Evolutionary conservation across 2,329 filamentous ascomycete genomes (phyloP).

Genomic region (Teratosphaeria gauchensis): DNA sequence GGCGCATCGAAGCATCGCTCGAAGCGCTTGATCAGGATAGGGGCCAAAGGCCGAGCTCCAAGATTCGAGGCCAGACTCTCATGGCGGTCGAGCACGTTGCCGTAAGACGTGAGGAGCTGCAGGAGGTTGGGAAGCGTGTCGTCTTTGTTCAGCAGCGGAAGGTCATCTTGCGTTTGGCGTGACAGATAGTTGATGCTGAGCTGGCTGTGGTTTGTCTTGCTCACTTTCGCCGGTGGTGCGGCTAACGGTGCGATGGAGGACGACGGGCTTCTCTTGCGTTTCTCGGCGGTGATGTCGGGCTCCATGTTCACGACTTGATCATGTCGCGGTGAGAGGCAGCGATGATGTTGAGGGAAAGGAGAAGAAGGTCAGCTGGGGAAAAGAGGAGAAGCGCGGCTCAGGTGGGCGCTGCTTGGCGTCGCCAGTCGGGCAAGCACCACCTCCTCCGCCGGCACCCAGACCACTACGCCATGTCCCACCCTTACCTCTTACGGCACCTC

Average conservation of each 20-base stretch:
- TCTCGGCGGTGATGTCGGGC: slow-evolving; percentile 25
- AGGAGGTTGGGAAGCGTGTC: slow-evolving; percentile 68
- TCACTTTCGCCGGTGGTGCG: slow-evolving; percentile 35
- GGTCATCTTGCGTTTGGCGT: slow-evolving; percentile 50
- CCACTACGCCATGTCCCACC: not conserved
- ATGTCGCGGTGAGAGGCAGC: not conserved
- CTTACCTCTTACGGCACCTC: not conserved
- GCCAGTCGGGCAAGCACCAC: not conserved
- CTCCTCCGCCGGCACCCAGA: not conserved
- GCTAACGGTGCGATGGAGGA: slow-evolving; percentile 21
- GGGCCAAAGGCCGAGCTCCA: slow-evolving; percentile 71
- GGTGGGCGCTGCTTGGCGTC: slow-evolving; percentile 1
- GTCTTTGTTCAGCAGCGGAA: slow-evolving; percentile 52
- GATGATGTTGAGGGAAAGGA: not conserved
- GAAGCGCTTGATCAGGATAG: slow-evolving; percentile 75
- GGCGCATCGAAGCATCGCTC: slow-evolving; percentile 78
- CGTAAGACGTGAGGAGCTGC: slow-evolving; percentile 66
- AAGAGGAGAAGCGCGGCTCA: slow-evolving; percentile 5
- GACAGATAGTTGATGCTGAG: slow-evolving; percentile 61
- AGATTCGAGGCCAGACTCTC: slow-evolving; percentile 81
- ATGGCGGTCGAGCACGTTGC: slow-evolving; percentile 73
- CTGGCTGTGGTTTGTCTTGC: slow-evolving; percentile 47
- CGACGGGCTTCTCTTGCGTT: slow-evolving; percentile 38
- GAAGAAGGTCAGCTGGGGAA: not conserved
- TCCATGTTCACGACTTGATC: slow-evolving; percentile 1